Base-by-base conservation (phyloP, 2,329 filamentous ascomycete genomes). In the Fusarium luffae region DNA sequence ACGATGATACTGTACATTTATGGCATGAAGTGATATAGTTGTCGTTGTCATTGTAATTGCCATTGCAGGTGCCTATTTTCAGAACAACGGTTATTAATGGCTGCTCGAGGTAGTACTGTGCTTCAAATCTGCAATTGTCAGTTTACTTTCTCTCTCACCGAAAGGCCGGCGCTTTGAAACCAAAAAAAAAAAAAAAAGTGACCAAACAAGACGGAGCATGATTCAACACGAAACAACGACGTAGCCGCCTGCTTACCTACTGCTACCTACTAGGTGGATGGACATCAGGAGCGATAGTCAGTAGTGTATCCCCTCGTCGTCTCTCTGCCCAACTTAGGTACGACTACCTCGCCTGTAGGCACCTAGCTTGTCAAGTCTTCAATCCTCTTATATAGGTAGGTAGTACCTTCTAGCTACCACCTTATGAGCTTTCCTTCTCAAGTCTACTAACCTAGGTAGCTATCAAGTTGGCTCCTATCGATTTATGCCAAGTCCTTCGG, bases 141-240 rank as follows among this genome's bases (percentile, higher is more conserved):
- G 16, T 44, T 28, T 18, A 43, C 28, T 28, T 51, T 10, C 14
- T 56, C 48, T 23, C 41, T 54, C 23, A 28, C 44, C 49, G 21
- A 41, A 67, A 48, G 41, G 23, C 43, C 43, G 25, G 18, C 47
- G 30, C 19, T 34, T 34, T 32, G n/a, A 28, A 5, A 30, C 30
- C 56, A 56, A 54, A 55, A 55, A n/a, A 59, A 14, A 16, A 56
- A 54, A 55, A 63, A n/a, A 59, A 14, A 16, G 7, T 30, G 46
- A 19, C 30, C 49, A 34, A 32, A 54, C 8, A 59, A 21, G 47
- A 50, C 32, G 16, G 12, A 34, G 28, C 28, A 49, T 30, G 7
- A 18, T 21, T 50, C 9, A 23, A 23, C 41, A 43, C 21, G 19
- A 16, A 43, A 43, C 10, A 21, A 23, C 21, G 41, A 43, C 16